Base-by-base conservation (phyloP, 768 basidiomycete genomes). In the Suillus subaureus region DNA sequence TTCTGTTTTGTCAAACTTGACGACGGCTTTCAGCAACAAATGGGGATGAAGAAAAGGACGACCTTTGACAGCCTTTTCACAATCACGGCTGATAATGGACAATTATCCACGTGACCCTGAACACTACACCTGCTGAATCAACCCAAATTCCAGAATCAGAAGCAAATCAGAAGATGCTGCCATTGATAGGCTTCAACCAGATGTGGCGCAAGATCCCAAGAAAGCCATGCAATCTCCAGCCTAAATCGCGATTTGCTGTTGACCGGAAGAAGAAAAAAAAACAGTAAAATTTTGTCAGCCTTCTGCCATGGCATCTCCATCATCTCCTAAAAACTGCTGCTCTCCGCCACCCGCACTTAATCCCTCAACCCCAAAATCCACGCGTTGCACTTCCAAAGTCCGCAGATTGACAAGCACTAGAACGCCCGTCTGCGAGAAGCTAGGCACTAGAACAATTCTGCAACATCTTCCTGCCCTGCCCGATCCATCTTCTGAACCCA, bases 331-430 rank as follows among this genome's bases (percentile, higher is more conserved):
- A 28, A 7, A 26, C 23, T 56, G 61, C 43, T 43, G 49, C n/a
- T 70, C 67, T 61, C 65, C 60, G 28, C 70, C 71, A 42, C 69
- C 68, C 28, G 64, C 51, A 62, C 63, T 71, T 73, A 82, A 71
- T 21, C 80, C 79, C 23, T 72, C 69, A 40, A 88, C 80, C 1
- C 79, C 81, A 71, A 91, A 89, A 64, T 81, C 78, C 40, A 92
- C 77, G 62, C 84, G 84, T 69, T 82, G 89, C 26, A 92, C 88
- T 62, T 85, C 89, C 71, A 97, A 78, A 26, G 90, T 91, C 73
- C 87, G 82, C 70, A 95, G 74, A 74, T 97, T 93, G 57, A 97
- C 82, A 11, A 97, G 81, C 23, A 89, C 92, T 61, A 99, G 74
- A 47, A 84, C 80, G 2, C 96, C 95, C 11, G 91, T 91, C 72